Evolutionary conservation across 78 protist species (phyloP), one percentile per base, ranked within the genome.

Genomic region (Planoprotostelium fungivorum): DNA sequence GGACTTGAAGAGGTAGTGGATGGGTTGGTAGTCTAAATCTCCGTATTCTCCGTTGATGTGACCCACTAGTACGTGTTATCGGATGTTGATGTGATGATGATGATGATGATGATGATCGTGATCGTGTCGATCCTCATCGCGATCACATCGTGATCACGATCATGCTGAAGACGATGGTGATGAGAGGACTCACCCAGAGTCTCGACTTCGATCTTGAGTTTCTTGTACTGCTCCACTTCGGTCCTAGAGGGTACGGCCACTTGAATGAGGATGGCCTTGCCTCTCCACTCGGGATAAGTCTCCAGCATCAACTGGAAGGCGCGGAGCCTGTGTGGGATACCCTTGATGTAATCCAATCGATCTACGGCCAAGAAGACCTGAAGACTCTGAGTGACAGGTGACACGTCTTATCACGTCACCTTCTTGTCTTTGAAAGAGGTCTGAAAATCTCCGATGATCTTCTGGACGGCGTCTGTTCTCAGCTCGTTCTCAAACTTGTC

Each of bases 271-370:
- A 95, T 92, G 29, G 90, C 88, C 83, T 93, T 91, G 34, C 94
- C 94, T 83, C 87, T 88, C 86, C 87, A 89, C 31, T 89, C 88
- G 0, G 97, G 97, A 83, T 94, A 89, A 28, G 73, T 91, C 91
- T 90, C 86, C 38, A 97, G 90, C 23, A 97, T 35, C 36, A 36
- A 28, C 83, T 96, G 95, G 35, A 91, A 92, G 29, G 98, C 98
- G 35, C 63, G 90, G 28, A 97, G 91, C 63, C 96, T 96, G 31
- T 93, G 96, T 29, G 97, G 96, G 37, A 96, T 36, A 38, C 97
- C 98, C 88, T 97, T 97, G 93, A 96, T 96, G 87, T 95, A 94
- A 83, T 97, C 98, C 28, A 97, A 87, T 37, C 97, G 73, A 88
- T 97, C 98, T n/a, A 96, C 73, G 5, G 73, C 73, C 73, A 51